Evolutionary conservation across 305 asterid species (phyloP).

Genomic region (Fraxinus paxiana): DNA sequence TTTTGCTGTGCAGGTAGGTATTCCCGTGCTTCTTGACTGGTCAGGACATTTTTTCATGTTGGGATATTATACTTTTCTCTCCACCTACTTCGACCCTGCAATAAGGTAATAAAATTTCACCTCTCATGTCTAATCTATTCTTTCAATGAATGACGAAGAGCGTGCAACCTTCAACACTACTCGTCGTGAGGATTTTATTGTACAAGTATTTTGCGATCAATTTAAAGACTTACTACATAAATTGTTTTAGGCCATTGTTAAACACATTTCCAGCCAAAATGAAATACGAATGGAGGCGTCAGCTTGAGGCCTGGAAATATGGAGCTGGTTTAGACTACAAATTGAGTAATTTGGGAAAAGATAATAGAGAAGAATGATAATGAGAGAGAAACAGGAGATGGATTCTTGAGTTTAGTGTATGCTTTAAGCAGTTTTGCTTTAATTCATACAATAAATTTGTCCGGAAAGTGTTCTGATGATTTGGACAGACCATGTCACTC

Average conservation of each 20-base stretch:
- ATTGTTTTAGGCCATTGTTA: conserved; percentile 50
- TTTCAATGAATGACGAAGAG: neutral
- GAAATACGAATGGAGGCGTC: conserved; percentile 64
- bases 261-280: conserved; percentile 47
- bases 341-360: conserved; percentile 25
- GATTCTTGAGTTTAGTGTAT: neutral
- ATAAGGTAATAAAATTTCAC: conserved; percentile 47
- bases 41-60: conserved; percentile 78
- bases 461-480: neutral
- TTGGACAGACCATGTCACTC: neutral
- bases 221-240: conserved; percentile 1
- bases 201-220: neutral
- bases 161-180: neutral
- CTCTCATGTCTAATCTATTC: neutral
- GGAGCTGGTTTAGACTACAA: conserved; percentile 91
- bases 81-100: conserved; percentile 60
- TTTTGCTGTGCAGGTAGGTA: conserved; percentile 53
- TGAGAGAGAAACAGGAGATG: neutral
- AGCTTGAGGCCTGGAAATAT: conserved; percentile 90
- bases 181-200: neutral
- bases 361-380: neutral
- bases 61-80: conserved; percentile 77
- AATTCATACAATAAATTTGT: neutral
- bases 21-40: conserved; percentile 80
- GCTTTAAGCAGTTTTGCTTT: neutral